Evolutionary conservation across 768 basidiomycete genomes (phyloP), one percentile per base, ranked within the genome.

Genomic region (Boletus rubropictus): DNA sequence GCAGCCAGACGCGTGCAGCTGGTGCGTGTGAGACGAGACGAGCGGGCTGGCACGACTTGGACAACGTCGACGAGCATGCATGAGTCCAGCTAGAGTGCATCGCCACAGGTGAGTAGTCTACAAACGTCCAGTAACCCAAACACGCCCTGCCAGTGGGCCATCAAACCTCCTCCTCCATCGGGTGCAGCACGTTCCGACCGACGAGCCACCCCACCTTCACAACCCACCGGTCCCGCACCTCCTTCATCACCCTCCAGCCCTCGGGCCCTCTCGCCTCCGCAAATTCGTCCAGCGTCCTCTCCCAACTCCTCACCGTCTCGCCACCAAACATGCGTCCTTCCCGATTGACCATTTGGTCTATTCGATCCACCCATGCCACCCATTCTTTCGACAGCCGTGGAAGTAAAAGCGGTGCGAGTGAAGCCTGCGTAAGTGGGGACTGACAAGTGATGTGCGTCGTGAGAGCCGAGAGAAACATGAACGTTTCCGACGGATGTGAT

Each of bases 311-410:
- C 34, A 83, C 86, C 8, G 75, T 77, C 50, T 89, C 87, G 29
- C 71, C 74, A 3, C 86, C 80, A 61, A 89, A 89, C 88, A 92
- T 88, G 5, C 86, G 81, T 5, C 80, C 86, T 51, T 84, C 73
- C 12, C 66, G 71, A 58, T 91, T 92, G 5, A 88, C 84, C 14
- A 78, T 67, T 8, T 77, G 69, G 54, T 89, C 86, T 25, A 92
- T 74, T 39, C 74, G 74, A 32, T 79, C 72, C 17, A 89, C 71
- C 89, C 89, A 92, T 12, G 79, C 80, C 42, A 70, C 76, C 89
- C 89, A 91, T 61, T 92, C 89, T 42, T 82, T 74, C 7, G 72
- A 56, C 22, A 92, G 65, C 9, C 86, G 81, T 2, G 82, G 78
- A 39, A 84, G 70, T 9, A 91, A 64, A 35, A 77, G 65, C 2